Conservation (phyloP, 192 early-diverging fungal species). For the Podila epigama region DNA sequence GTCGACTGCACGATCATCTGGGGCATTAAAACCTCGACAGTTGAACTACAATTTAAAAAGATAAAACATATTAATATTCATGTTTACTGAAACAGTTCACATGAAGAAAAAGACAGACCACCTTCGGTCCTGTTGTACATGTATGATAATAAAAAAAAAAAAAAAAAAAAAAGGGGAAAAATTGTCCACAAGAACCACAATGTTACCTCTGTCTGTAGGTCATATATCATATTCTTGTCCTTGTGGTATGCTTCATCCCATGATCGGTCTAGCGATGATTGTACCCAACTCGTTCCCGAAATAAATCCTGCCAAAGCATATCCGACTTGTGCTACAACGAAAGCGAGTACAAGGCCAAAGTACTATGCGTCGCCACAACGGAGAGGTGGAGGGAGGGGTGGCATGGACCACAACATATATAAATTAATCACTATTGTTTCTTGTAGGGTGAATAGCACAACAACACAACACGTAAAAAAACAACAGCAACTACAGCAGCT, state of each 20-base stretch:
- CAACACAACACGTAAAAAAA: neutral
- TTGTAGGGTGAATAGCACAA: too few species aligned
- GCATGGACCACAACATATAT: too few species aligned
- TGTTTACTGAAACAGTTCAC: too few species aligned
- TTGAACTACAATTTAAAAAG: neutral
- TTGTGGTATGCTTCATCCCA: conserved; percentile 31
- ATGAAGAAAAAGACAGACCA: too few species aligned
- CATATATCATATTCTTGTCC: conserved; percentile 22
- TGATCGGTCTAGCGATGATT: conserved; percentile 30
- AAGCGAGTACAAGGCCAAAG: conserved; percentile 31
- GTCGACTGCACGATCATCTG: neutral
- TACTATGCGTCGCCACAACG: conserved; percentile 11
- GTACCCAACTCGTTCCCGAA: conserved; percentile 26
- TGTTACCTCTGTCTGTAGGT: conserved; percentile 41
- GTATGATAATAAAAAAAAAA: neutral
- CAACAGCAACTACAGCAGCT: too few species aligned
- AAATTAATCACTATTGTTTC: too few species aligned
- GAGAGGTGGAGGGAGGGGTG: too few species aligned
- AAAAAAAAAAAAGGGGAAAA: neutral
- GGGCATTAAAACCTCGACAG: neutral
- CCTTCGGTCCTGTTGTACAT: too few species aligned
- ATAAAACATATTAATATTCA: too few species aligned
- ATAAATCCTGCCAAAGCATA: conserved; percentile 21
- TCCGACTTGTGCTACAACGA: conserved; percentile 28
- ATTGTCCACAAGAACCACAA: neutral